A percentile compares a stretch with the other conserved stretches of the same genome.
Evolutionary conservation across 1,284 basidiomycete species (phyloP).

Genomic region (Neolentinus lepideus): DNA sequence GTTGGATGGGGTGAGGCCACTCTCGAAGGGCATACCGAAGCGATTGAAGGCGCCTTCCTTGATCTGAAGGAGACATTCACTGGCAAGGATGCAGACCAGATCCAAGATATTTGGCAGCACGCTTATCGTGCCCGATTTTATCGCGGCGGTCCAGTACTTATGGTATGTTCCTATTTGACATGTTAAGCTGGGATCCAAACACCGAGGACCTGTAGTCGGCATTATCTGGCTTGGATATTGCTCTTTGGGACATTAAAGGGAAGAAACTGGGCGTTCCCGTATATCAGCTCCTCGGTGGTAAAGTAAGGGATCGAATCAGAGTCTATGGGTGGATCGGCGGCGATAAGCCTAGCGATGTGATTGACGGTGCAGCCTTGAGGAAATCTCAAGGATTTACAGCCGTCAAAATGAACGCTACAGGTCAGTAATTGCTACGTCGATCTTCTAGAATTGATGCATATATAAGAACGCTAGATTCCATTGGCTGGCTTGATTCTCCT

Average conservation of each 20-base stretch:
- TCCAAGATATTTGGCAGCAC: conserved; percentile 67
- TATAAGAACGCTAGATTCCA: conserved; percentile 6
- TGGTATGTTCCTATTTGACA: conserved; percentile 32
- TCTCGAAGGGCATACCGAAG: conserved; percentile 69
- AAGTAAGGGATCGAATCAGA: conserved; percentile 51
- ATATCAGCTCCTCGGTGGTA: conserved; percentile 71
- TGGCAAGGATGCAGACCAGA: conserved; percentile 63
- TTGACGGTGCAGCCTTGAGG: conserved; percentile 51
- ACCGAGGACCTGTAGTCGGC: conserved; percentile 29
- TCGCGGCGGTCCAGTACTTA: conserved; percentile 66
- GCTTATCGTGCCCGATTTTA: conserved; percentile 67
- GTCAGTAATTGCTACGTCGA: conserved; percentile 43
- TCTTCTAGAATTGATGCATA: conserved; percentile 27
- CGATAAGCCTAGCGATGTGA: conserved; percentile 59
- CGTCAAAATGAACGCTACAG: conserved; percentile 74
- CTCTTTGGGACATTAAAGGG: conserved; percentile 73
- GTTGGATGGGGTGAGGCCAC: conserved; percentile 70
- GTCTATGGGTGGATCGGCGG: conserved; percentile 73
- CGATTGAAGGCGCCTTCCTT: conserved; percentile 63
- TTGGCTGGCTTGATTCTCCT: conserved; percentile 36
- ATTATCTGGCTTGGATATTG: conserved; percentile 47
- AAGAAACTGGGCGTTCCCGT: conserved; percentile 72
- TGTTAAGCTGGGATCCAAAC: background rate
- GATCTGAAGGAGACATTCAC: conserved; percentile 59
- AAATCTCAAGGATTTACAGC: conserved; percentile 70